Evolutionary conservation across 2,329 filamentous ascomycete species (phyloP), one percentile per base, ranked within the genome.

Genomic region (Incumbomyces delicatus): DNA sequence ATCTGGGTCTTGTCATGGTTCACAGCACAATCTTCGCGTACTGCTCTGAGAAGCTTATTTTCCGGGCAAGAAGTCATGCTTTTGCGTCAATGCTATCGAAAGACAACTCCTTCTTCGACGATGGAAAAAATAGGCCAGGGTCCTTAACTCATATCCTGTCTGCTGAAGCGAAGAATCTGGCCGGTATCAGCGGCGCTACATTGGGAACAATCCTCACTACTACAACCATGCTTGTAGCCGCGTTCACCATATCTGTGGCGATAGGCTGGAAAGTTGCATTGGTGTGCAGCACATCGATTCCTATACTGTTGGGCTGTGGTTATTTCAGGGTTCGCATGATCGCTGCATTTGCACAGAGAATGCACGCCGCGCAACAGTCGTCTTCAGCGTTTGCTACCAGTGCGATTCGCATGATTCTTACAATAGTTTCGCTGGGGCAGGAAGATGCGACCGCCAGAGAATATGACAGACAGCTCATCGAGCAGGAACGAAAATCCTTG

Each of bases 181-280:
- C 87, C n/a, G 89, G 90, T 11, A 78, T 95, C 41, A 88, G 85
- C 55, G 90, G 89, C 40, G 80, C 81, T 29, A 94, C 87, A 0
- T 75, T 95, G 1, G 89, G 88, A 49, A 94, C 89, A 7, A 76
- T 95, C 49, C 69, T 94, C 36, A 82, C 87, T 61, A 85, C 89
- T 22, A 65, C 69, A 2, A 89, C 87, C 0, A 75, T 70, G 33
- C 52, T 77, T 0, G 7, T 74, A 1, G 66, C 69, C 1, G 71
- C 66, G 50, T 64, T 65, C 12, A 61, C 72, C 7, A 58, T 78
- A 1, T 68, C 68, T 3, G 61, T 78, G 6, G 65, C 59, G 2
- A 64, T 63, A 39, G 69, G 70, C 0, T 78, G 71, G 71, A 55
- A 55, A 29, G 62, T 77, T 1, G 72, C 71, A 0, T 61, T 77